Conservation (phyloP, 1,284 basidiomycete genomes). For the Limonomyces culmigenus region DNA sequence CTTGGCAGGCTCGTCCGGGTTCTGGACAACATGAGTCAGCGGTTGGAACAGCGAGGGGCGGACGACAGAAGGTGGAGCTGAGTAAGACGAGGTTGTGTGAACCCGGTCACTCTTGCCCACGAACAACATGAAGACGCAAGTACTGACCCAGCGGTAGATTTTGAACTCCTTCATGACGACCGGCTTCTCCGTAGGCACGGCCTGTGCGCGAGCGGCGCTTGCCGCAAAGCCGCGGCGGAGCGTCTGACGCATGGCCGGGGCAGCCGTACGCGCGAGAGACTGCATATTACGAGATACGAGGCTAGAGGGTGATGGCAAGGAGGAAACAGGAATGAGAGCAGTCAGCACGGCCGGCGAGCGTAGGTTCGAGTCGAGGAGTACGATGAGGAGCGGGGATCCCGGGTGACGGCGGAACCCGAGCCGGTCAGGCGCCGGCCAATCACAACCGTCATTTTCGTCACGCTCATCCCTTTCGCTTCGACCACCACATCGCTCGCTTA, state of each 20-base stretch:
- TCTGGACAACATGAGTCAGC: too few relatives aligned
- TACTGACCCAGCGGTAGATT: slow-evolving; percentile 89
- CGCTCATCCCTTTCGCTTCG: too few relatives aligned
- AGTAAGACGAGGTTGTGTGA: slow-evolving; percentile 1
- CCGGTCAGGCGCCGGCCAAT: too few relatives aligned
- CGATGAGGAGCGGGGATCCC: too few relatives aligned
- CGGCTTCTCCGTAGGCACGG: slow-evolving; percentile 21
- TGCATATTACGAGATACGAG: too few relatives aligned
- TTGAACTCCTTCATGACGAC: slow-evolving; percentile 72
- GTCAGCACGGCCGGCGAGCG: too few relatives aligned
- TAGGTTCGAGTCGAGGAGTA: too few relatives aligned
- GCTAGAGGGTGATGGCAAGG: too few relatives aligned
- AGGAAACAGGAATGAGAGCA: too few relatives aligned
- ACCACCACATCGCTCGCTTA: too few relatives aligned
- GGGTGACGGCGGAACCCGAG: too few relatives aligned
- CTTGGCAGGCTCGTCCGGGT: slow-evolving; percentile 87
- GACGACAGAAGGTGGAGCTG: not conserved
- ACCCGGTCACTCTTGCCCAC: not conserved
- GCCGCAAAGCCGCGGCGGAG: slow-evolving; percentile 17
- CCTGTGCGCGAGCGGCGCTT: slow-evolving; percentile 18
- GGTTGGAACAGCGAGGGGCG: not conserved
- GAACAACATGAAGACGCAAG: not conserved
- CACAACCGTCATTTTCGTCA: too few relatives aligned
- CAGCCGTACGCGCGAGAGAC: slow-evolving; percentile 1
- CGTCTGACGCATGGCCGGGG: not conserved